These are phyloP conservation scores for Yamadazyma aaseri DNA, from an alignment of 1,139 yeast genomes.

Conservation along the genomic window DNA sequence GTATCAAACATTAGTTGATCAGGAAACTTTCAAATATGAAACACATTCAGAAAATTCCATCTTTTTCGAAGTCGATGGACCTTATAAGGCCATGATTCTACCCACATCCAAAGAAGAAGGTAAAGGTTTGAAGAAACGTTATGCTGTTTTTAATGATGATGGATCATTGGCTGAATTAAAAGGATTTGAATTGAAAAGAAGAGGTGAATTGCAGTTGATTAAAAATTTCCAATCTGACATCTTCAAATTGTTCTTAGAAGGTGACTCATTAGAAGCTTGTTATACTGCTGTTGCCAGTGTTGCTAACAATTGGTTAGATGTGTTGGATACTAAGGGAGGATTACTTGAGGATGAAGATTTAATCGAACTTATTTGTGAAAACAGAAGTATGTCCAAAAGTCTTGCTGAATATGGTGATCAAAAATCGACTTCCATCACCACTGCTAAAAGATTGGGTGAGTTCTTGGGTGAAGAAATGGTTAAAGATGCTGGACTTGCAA, in stretches of 20 bases:
- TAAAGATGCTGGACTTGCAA: constrained; percentile 93
- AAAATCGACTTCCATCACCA: constrained; percentile 93
- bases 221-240: constrained; percentile 95
- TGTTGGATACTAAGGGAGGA: constrained; percentile 80
- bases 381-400: constrained; percentile 92
- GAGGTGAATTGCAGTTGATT: constrained; percentile 93
- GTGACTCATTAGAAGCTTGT: constrained; percentile 73
- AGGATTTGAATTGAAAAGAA: constrained; percentile 93
- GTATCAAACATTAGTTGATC: constrained; percentile 82
- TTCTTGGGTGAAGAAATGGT: constrained; percentile 98
- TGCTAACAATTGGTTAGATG: constrained; percentile 96
- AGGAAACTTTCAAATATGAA: constrained; percentile 63
- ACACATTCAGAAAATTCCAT: constrained; percentile 89
- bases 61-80: constrained; percentile 98
- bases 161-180: constrained; percentile 93
- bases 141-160: constrained; percentile 95
- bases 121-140: constrained; percentile 91
- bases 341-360: constrained; percentile 93
- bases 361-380: constrained; percentile 92
- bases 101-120: constrained; percentile 99
- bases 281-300: constrained; percentile 88
- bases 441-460: constrained; percentile 90
- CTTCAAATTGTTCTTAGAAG: constrained; percentile 87
- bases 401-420: constrained; percentile 86
- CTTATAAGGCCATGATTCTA: constrained; percentile 93